Evolutionary conservation across 2,329 filamentous ascomycete species (phyloP).

Genomic region (Ophiostoma australiae): DNA sequence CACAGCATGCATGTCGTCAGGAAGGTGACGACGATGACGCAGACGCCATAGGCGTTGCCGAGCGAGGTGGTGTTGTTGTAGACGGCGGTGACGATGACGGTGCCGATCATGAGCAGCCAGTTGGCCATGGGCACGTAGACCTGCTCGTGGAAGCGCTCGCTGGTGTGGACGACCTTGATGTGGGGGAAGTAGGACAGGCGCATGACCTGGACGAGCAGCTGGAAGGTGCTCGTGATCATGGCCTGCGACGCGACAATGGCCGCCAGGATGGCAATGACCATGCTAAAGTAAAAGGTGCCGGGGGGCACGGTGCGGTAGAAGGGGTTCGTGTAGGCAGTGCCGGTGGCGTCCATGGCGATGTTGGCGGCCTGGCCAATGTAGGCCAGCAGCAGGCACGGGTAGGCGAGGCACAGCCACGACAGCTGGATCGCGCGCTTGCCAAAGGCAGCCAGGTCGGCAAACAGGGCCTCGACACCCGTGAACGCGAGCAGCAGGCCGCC

Average conservation of each 20-base stretch:
- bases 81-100: constrained; percentile 66
- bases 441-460: constrained; percentile 74
- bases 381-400: constrained; percentile 60
- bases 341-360: constrained; percentile 52
- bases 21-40: constrained; percentile 75
- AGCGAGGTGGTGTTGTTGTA: constrained; percentile 69
- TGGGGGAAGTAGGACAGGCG: constrained; percentile 68
- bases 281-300: constrained; percentile 56
- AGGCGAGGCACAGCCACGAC: constrained; percentile 64
- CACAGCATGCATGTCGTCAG: constrained; percentile 72
- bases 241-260: constrained; percentile 74
- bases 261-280: constrained; percentile 64
- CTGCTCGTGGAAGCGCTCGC: constrained; percentile 65
- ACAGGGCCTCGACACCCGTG: constrained; percentile 73
- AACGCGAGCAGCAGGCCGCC: constrained; percentile 71
- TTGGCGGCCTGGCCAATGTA: constrained; percentile 72
- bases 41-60: constrained; percentile 72
- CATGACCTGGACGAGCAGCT: constrained; percentile 66
- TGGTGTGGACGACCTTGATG: constrained; percentile 67
- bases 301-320: constrained; percentile 68
- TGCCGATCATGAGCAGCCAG: constrained; percentile 71
- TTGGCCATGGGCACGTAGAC: constrained; percentile 72
- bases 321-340: constrained; percentile 60
- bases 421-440: constrained; percentile 64
- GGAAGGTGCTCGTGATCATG: constrained; percentile 71